These are phyloP conservation scores for Leccinum subgranulosum DNA, from an alignment of 768 basidiomycete genomes.

Conservation along the genomic window DNA sequence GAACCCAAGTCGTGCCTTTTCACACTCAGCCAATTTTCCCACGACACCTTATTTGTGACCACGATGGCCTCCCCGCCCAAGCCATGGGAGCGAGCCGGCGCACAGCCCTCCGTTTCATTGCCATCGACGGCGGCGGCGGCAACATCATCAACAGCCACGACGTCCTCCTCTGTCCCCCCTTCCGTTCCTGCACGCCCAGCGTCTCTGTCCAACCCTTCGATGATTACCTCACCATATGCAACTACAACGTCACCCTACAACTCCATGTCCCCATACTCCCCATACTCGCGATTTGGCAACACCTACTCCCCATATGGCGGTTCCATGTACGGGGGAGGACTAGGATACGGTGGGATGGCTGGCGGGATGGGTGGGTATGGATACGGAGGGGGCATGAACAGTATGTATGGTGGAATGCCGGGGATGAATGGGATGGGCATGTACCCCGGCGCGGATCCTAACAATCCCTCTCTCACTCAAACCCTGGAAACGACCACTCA, in stretches of 20 bases:
- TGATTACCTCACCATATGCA: conserved; percentile 33
- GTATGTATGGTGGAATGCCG: conserved; percentile 38
- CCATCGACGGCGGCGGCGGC: conserved; percentile 23
- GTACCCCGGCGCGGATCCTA: conserved; percentile 43
- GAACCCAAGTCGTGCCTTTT: background rate
- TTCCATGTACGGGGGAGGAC: conserved; percentile 30
- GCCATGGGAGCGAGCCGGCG: conserved; percentile 75
- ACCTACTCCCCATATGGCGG: conserved; percentile 35
- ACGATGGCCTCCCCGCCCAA: conserved; percentile 83
- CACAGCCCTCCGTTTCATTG: conserved; percentile 29
- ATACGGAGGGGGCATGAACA: conserved; percentile 48
- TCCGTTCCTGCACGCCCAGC: conserved; percentile 65
- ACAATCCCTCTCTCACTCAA: conserved; percentile 71
- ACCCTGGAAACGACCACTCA: conserved; percentile 87
- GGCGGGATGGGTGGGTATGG: conserved; percentile 30
- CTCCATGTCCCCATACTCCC: conserved; percentile 48
- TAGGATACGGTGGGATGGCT: conserved; percentile 43
- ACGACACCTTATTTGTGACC: conserved; percentile 14
- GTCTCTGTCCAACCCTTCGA: conserved; percentile 40
- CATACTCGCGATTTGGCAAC: conserved; percentile 36
- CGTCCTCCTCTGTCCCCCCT: conserved; percentile 34
- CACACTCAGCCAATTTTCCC: conserved; percentile 9
- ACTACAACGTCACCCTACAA: conserved; percentile 41
- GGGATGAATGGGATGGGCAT: conserved; percentile 41
- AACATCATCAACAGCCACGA: conserved; percentile 17